Conservation (phyloP, 148 eudicot genomes). For the Fallopia convolvulus region DNA sequence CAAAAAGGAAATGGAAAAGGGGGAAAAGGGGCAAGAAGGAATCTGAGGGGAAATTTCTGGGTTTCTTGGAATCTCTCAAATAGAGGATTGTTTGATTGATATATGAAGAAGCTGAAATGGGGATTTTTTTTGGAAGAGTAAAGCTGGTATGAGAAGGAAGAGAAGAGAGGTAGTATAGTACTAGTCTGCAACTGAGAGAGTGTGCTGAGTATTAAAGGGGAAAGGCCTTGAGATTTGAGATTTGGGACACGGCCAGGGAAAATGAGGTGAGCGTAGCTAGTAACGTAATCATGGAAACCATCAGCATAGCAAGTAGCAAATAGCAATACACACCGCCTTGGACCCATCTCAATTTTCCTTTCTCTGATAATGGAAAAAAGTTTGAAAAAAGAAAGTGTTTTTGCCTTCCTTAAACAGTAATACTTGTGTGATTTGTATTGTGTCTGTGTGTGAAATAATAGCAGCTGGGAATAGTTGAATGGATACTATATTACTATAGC, state of each 20-base stretch:
- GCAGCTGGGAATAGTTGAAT: not conserved
- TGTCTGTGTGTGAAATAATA: not conserved
- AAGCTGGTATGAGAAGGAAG: not conserved
- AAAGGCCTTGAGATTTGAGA: not conserved
- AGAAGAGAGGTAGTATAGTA: not conserved
- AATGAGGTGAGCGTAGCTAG: not conserved
- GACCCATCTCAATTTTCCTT: not conserved
- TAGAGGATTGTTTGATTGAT: not conserved
- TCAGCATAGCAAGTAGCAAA: constrained; percentile 1
- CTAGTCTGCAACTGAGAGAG: not conserved
- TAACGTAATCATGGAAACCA: constrained; percentile 1
- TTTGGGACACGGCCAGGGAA: not conserved
- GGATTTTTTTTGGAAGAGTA: not conserved
- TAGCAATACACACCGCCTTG: not conserved
- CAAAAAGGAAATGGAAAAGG: constrained; percentile 9
- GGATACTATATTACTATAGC: no score
- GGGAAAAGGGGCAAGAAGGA: not conserved
- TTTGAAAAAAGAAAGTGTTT: not conserved
- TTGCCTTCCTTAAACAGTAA: not conserved
- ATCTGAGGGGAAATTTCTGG: not conserved
- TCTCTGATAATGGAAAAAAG: not conserved
- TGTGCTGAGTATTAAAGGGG: not conserved
- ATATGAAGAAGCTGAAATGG: not conserved
- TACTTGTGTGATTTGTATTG: not conserved
- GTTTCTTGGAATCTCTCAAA: constrained; percentile 7